These are phyloP conservation scores for Scenedesmus sp. DNA, from an alignment of 163 green algal genomes.

Conservation along the genomic window DNA sequence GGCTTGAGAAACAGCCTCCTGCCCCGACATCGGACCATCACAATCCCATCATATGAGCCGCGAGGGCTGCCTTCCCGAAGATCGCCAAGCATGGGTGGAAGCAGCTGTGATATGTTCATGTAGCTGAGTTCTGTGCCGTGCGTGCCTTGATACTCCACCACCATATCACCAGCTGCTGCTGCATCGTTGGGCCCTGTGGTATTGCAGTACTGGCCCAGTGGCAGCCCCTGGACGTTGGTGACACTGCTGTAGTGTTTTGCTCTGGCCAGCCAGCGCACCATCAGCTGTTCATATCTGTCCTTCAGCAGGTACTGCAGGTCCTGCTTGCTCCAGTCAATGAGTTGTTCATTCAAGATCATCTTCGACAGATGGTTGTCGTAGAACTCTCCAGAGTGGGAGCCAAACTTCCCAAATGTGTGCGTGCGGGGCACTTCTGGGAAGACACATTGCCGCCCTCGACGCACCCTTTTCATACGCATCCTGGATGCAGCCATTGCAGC, in stretches of 20 bases:
- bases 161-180: background rate
- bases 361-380: background rate
- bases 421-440: conserved; percentile 37
- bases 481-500: background rate
- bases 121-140: background rate
- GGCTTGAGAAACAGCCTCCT: conserved; percentile 3
- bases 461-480: background rate
- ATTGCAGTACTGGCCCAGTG: background rate
- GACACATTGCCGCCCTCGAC: conserved; percentile 13
- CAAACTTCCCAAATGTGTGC: conserved; percentile 34
- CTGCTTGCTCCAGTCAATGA: conserved; percentile 6
- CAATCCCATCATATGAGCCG: background rate
- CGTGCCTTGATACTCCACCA: background rate
- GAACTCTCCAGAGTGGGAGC: background rate
- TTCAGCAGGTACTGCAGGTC: background rate
- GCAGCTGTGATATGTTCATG: background rate
- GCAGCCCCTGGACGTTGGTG: background rate
- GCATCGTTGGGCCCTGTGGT: background rate
- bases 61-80: background rate
- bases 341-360: conserved; percentile 22
- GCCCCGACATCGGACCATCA: conserved; percentile 18
- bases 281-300: conserved; percentile 7
- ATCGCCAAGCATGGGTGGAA: conserved; percentile 16
- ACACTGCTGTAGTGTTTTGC: background rate
- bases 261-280: background rate